A percentile compares a stretch with the other conserved stretches of the same genome.
Evolutionary conservation across 2,329 filamentous ascomycete species (phyloP).

Genomic region (Penicillium paneum): DNA sequence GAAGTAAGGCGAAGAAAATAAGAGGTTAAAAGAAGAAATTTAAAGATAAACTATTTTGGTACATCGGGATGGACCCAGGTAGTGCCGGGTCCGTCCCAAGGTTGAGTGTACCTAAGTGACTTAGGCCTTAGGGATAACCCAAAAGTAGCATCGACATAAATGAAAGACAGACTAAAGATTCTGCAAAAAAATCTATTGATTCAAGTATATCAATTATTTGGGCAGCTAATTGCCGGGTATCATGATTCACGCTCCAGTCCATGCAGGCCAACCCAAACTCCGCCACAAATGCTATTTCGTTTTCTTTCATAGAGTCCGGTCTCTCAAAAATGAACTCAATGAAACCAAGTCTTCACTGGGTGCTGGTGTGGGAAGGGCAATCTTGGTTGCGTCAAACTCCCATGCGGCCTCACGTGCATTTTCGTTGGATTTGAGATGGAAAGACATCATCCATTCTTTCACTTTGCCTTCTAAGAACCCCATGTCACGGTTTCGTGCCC

Average conservation of each 20-base stretch:
- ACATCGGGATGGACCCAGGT: neutral
- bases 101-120: neutral
- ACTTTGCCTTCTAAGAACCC: conserved; percentile 36
- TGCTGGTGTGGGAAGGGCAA: conserved; percentile 29
- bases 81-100: neutral
- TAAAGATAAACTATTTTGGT: neutral
- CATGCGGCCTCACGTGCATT: conserved; percentile 30
- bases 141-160: neutral
- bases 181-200: neutral
- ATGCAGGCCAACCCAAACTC: conserved; percentile 17
- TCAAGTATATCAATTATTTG: neutral
- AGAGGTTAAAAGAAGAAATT: neutral
- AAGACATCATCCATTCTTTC: conserved; percentile 40
- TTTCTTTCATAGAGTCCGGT: conserved; percentile 8
- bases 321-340: conserved; percentile 26
- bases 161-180: neutral
- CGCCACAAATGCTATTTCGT: conserved; percentile 5
- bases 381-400: conserved; percentile 37
- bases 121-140: neutral
- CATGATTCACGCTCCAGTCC: conserved; percentile 6
- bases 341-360: conserved; percentile 25
- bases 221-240: conserved; percentile 3
- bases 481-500: conserved; percentile 41
- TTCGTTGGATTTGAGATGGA: conserved; percentile 30
- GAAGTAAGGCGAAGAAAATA: neutral